These are phyloP conservation scores for Thalia dealbata DNA, from an alignment of 176 grass and related monocot genomes.

Conservation along the genomic window DNA sequence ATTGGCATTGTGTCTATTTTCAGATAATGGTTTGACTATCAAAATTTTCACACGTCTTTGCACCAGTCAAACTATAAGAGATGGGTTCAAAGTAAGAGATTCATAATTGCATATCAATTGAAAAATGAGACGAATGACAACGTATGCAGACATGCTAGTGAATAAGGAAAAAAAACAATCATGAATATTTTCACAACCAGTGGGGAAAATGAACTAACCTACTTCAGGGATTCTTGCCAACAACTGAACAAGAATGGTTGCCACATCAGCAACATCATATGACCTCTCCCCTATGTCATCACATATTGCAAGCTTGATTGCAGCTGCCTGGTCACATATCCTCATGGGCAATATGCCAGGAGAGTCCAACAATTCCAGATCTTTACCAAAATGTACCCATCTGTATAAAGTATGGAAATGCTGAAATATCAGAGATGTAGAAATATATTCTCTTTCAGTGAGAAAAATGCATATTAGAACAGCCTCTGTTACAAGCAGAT, in stretches of 20 bases:
- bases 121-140: neutral
- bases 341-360: slow-evolving; percentile 96
- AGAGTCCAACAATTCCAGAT: slow-evolving; percentile 88
- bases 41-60: neutral
- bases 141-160: neutral
- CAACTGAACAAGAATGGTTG: slow-evolving; percentile 65
- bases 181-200: neutral
- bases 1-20: no score
- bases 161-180: no score
- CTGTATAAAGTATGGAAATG: slow-evolving; percentile 35
- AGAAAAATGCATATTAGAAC: neutral
- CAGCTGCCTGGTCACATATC: slow-evolving; percentile 85
- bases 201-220: slow-evolving; percentile 35
- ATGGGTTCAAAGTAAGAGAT: neutral
- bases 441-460: neutral
- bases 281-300: slow-evolving; percentile 96
- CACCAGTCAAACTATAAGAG: neutral
- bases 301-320: slow-evolving; percentile 94
- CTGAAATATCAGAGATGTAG: neutral
- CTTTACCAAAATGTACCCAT: slow-evolving; percentile 87
- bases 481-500: neutral
- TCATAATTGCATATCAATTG: neutral
- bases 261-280: slow-evolving; percentile 81
- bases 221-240: slow-evolving; percentile 54
- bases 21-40: no score